Percentiles rank a stretch among this genome's conserved stretches.
These are phyloP conservation scores for Ottelia alismoides DNA, from an alignment of 106 monocot species.

Conservation along the genomic window DNA sequence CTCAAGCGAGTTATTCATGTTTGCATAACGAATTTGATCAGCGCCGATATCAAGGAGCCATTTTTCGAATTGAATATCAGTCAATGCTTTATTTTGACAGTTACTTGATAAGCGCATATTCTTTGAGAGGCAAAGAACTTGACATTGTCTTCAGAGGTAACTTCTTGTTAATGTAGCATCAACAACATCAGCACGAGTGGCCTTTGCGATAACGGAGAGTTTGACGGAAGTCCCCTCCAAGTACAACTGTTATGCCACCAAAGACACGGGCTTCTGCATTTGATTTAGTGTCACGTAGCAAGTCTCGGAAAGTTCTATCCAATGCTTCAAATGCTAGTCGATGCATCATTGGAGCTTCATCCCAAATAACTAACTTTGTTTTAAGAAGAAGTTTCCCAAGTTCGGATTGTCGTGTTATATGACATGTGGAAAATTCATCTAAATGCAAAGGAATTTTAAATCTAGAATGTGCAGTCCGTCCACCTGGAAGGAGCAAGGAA, in stretches of 20 bases:
- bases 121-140: not conserved
- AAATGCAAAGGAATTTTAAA: slow-evolving; percentile 10
- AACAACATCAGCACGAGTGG: not conserved
- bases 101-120: not conserved
- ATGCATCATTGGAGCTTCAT: slow-evolving; percentile 9
- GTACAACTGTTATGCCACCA: slow-evolving; percentile 1
- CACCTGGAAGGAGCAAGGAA: slow-evolving; percentile 8
- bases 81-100: not conserved
- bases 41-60: slow-evolving; percentile 2
- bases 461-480: slow-evolving; percentile 17
- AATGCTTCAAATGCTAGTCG: slow-evolving; percentile 4
- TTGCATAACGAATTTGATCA: not conserved
- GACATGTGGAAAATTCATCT: not conserved
- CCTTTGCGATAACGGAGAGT: not conserved
- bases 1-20: not conserved
- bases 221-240: slow-evolving; percentile 9
- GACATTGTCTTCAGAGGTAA: not conserved
- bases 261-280: not conserved
- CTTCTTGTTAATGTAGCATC: not conserved
- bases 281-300: not conserved
- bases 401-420: not conserved
- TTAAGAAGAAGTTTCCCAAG: not conserved
- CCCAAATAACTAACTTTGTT: slow-evolving; percentile 1
- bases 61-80: not conserved
- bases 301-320: not conserved